A percentile compares a stretch with the other conserved stretches of the same genome.
Conservation (phyloP, 768 basidiomycete genomes). For the Lentinula lateritia region DNA sequence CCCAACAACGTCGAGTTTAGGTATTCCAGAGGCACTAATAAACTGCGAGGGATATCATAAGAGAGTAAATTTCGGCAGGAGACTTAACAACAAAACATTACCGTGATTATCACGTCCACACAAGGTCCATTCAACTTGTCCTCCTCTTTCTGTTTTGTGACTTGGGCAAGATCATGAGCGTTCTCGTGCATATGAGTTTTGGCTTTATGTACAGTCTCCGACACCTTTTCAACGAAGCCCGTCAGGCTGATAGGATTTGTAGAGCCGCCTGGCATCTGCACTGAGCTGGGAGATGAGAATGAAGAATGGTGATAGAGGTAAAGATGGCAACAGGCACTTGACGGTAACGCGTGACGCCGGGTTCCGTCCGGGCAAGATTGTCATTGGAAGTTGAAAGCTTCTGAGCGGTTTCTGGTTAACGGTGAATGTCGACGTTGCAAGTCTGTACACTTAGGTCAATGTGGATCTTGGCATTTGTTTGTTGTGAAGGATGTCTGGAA, state of each 20-base stretch:
- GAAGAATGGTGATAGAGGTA: background rate
- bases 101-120: conserved; percentile 55
- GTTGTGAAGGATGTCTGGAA: too few species aligned
- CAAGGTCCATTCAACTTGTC: conserved; percentile 37
- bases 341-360: too few species aligned
- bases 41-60: conserved; percentile 34
- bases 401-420: too few species aligned
- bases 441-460: too few species aligned
- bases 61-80: background rate
- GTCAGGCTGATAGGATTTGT: conserved; percentile 42
- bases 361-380: background rate
- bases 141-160: conserved; percentile 25
- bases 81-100: conserved; percentile 15
- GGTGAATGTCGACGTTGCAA: too few species aligned
- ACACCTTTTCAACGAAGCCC: conserved; percentile 24
- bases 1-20: conserved; percentile 64
- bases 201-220: conserved; percentile 19
- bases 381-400: too few species aligned
- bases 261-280: conserved; percentile 56
- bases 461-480: too few species aligned
- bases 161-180: conserved; percentile 26
- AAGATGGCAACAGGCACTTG: background rate
- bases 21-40: conserved; percentile 64
- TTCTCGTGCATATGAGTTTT: conserved; percentile 15
- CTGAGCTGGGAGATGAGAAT: background rate